Conservation (phyloP, 225 moss, liverwort and hornwort genomes). For the Ulota crispa region DNA sequence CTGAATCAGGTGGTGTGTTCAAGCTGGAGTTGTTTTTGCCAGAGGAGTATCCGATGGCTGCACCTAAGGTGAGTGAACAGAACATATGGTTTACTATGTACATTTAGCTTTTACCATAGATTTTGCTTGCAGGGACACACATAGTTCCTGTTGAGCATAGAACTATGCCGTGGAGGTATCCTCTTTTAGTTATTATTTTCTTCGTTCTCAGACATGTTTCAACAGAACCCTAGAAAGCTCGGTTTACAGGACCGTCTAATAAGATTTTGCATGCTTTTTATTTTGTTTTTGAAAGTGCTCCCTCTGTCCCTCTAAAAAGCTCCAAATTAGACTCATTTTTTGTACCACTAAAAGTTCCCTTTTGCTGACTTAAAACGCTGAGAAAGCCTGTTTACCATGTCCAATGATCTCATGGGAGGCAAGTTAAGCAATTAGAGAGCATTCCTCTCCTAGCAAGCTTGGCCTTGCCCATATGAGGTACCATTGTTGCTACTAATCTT, state of each 20-base stretch:
- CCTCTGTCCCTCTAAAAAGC: no score
- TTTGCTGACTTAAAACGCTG: no score
- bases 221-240: neutral
- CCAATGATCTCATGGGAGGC: no score
- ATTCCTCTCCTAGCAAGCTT: no score
- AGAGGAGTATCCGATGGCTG: constrained; percentile 98
- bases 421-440: no score
- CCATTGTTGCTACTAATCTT: no score
- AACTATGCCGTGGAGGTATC: neutral
- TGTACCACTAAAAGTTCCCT: no score
- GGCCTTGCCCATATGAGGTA: no score
- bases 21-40: constrained; percentile 95
- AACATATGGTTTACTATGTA: neutral
- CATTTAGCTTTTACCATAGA: neutral
- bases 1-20: constrained; percentile 72
- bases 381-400: no score
- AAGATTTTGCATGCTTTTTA: no score
- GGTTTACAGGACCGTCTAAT: no score
- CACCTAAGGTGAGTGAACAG: constrained; percentile 61
- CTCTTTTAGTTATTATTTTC: neutral
- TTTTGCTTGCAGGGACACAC: neutral
- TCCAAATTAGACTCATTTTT: no score
- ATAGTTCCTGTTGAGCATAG: neutral
- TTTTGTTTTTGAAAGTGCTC: neutral
- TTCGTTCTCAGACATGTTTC: neutral